These are phyloP conservation scores for Tuber melanosporum DNA, from an alignment of 495 filamentous ascomycete species.

Conservation along the genomic window DNA sequence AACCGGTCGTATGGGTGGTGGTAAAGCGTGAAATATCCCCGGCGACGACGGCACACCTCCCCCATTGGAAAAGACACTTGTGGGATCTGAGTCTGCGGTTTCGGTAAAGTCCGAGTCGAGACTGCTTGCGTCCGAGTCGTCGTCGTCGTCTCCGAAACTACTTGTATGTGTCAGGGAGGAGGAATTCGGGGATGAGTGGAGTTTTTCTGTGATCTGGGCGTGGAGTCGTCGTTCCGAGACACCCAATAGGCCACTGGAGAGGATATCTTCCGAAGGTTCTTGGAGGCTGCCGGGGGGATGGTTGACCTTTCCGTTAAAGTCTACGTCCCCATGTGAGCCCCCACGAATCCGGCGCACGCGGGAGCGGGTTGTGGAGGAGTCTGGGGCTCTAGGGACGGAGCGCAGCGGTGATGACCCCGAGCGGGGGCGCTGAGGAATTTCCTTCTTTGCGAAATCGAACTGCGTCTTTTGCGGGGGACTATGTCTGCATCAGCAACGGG, in stretches of 20 bases:
- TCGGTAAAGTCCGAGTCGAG: conserved; percentile 62
- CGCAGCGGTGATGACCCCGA: conserved; percentile 83
- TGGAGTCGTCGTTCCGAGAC: conserved; percentile 3
- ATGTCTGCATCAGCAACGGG: background rate
- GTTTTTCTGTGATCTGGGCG: conserved; percentile 14
- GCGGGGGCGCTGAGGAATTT: conserved; percentile 71
- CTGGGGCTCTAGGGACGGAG: conserved; percentile 48
- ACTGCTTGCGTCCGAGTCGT: conserved; percentile 54
- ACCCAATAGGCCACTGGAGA: conserved; percentile 9
- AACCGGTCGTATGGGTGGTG: conserved; percentile 70
- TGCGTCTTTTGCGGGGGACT: conserved; percentile 51
- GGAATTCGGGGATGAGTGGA: conserved; percentile 24
- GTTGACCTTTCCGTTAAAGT: conserved; percentile 13
- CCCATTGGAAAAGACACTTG: conserved; percentile 13
- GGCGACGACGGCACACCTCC: conserved; percentile 49
- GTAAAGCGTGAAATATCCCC: conserved; percentile 62
- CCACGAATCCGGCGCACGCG: conserved; percentile 20
- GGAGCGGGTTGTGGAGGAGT: conserved; percentile 27
- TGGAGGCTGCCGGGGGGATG: background rate
- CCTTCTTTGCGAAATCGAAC: conserved; percentile 76
- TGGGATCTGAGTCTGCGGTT: conserved; percentile 51
- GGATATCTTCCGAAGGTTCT: conserved; percentile 8
- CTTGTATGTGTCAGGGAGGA: conserved; percentile 1
- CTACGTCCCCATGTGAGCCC: conserved; percentile 23
- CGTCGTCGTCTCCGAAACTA: conserved; percentile 53